These are phyloP conservation scores for Brassica cretica DNA, from an alignment of 345 rosid species.

Conservation along the genomic window DNA sequence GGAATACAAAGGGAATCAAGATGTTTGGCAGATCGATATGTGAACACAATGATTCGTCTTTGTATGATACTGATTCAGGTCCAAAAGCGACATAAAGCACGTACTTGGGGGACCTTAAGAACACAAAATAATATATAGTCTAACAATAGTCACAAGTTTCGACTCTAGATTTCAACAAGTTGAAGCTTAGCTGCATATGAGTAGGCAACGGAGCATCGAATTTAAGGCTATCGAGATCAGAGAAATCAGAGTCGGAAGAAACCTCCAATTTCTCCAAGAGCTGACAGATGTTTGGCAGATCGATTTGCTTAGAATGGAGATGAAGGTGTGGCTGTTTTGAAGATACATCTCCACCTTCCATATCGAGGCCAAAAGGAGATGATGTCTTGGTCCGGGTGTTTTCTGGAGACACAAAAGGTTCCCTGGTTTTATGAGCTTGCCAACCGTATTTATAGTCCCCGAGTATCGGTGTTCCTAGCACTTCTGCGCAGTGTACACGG, in stretches of 20 bases:
- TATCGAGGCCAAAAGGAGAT: constrained; percentile 65
- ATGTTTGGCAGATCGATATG: neutral
- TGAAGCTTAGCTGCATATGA: constrained; percentile 79
- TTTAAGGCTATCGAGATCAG: constrained; percentile 49
- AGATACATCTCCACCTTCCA: constrained; percentile 69
- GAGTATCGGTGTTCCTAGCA: constrained; percentile 85
- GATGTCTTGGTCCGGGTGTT: constrained; percentile 30
- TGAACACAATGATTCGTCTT: neutral
- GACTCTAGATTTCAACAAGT: constrained; percentile 48
- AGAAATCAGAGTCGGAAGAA: constrained; percentile 51
- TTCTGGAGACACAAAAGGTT: constrained; percentile 23
- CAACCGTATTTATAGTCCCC: constrained; percentile 94
- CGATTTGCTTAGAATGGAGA: constrained; percentile 83
- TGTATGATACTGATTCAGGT: constrained; percentile 8
- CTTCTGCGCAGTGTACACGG: constrained; percentile 96
- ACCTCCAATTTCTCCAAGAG: constrained; percentile 46
- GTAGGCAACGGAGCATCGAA: constrained; percentile 81
- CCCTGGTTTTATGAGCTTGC: constrained; percentile 65
- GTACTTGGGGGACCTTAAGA: neutral
- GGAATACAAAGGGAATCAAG: neutral
- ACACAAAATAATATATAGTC: neutral
- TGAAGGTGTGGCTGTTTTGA: constrained; percentile 75
- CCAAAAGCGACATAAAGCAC: neutral
- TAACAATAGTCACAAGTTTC: constrained; percentile 17
- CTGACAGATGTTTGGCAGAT: constrained; percentile 65